Conservation (phyloP, 306 rosid species). For the Cucumis cinereus region DNA sequence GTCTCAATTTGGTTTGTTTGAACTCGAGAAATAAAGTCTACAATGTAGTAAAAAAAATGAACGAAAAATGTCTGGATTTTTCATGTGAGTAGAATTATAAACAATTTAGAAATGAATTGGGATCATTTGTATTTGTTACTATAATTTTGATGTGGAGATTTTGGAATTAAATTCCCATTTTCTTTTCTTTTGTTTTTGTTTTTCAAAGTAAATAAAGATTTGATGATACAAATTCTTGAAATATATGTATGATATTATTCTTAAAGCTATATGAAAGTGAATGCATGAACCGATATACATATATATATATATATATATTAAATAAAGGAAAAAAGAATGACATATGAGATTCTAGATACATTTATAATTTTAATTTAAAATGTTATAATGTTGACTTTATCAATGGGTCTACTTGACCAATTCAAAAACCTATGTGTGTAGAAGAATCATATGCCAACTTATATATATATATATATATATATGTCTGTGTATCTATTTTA, state of each 20-base stretch:
- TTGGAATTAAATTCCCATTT: background rate
- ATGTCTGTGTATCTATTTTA: too few species aligned
- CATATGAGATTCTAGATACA: background rate
- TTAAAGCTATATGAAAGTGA: background rate
- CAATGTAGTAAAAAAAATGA: too few species aligned
- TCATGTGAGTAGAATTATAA: too few species aligned
- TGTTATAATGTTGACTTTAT: conserved; percentile 2
- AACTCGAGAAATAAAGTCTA: too few species aligned
- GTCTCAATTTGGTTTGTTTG: too few species aligned
- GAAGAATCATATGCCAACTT: conserved; percentile 1
- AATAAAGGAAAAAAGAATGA: background rate
- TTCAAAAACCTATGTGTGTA: background rate
- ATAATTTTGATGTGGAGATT: background rate
- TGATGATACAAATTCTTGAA: background rate
- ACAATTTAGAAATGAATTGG: too few species aligned
- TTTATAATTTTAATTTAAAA: background rate
- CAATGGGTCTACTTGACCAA: background rate
- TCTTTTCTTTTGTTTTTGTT: background rate
- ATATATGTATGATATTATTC: background rate
- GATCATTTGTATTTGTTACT: too few species aligned
- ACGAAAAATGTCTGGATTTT: too few species aligned
- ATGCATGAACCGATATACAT: background rate
- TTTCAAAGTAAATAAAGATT: background rate
- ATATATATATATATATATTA: background rate
- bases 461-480: too few species aligned